Percentiles rank a stretch among this genome's conserved stretches.
These are phyloP conservation scores for Coffea humblotiana DNA, from an alignment of 305 asterid species.

Conservation along the genomic window DNA sequence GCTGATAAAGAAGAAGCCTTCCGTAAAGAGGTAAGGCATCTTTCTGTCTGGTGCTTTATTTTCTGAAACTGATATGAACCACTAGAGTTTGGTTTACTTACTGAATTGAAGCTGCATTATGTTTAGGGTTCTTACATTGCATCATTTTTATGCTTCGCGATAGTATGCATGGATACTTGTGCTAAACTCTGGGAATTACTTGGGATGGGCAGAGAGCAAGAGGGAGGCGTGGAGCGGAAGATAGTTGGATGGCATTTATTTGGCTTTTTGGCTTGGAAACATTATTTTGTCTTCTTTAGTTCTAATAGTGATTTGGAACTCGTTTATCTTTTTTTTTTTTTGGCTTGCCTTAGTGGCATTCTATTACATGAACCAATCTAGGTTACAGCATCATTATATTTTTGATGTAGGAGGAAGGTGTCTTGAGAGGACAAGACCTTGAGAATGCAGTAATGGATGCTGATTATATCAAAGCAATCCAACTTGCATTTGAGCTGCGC, in stretches of 20 bases:
- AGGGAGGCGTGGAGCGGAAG: neutral
- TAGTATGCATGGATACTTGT: neutral
- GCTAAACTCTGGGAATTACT: neutral
- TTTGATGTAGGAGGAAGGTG: constrained; percentile 57
- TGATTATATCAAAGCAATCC: constrained; percentile 74
- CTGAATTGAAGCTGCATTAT: neutral
- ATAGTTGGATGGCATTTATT: neutral
- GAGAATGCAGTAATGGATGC: constrained; percentile 86
- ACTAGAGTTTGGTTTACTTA: neutral
- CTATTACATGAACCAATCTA: neutral
- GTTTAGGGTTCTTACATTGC: neutral
- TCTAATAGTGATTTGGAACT: neutral
- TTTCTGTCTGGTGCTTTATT: neutral
- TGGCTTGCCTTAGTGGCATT: constrained; percentile 4
- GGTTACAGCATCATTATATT: neutral
- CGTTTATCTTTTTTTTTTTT: neutral
- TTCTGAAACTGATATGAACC: neutral
- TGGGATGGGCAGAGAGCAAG: neutral
- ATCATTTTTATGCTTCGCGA: neutral
- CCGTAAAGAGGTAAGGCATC: constrained; percentile 23
- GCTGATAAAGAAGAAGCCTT: constrained; percentile 31
- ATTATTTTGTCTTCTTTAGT: neutral
- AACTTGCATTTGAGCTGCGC: constrained; percentile 89
- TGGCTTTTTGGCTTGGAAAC: neutral
- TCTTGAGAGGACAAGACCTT: constrained; percentile 85